phyloP scores from a whole-genome alignment of 1,139 yeast genomes.

The Taphrina betulina region DNA sequence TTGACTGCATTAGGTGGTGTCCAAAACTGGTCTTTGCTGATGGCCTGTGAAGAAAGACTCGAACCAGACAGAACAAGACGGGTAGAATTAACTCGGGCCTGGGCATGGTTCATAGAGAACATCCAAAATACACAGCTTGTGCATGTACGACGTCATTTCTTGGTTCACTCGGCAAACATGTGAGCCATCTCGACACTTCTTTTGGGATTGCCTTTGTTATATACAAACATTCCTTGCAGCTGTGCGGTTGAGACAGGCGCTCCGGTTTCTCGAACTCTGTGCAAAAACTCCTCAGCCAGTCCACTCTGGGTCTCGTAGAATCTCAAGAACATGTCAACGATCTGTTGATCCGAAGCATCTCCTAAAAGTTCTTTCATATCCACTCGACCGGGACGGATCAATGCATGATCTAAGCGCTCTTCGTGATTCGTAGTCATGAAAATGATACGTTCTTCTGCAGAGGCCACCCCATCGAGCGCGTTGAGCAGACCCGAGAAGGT shows the following conservation, averaged over 20 bases:
- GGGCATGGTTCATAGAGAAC: no score
- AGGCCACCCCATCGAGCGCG: constrained; percentile 97
- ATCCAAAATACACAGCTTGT: no score
- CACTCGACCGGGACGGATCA: constrained; percentile 89
- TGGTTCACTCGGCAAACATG: constrained; percentile 10
- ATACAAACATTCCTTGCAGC: constrained; percentile 90
- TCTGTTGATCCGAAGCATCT: constrained; percentile 81
- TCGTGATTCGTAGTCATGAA: constrained; percentile 99
- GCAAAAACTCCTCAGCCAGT: constrained; percentile 63
- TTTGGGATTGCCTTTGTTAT: constrained; percentile 79
- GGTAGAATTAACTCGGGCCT: no score
- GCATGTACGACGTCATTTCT: no score
- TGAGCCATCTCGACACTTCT: constrained; percentile 64
- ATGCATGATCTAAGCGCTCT: constrained; percentile 72
- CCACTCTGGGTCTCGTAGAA: constrained; percentile 66
- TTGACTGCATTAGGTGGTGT: no score
- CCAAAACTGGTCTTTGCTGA: no score
- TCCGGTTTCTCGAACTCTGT: constrained; percentile 52
- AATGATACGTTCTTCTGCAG: constrained; percentile 93
- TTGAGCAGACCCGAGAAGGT: constrained; percentile 92
- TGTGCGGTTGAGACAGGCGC: constrained; percentile 85
- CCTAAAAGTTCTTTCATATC: constrained; percentile 75
- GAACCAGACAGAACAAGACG: no score
- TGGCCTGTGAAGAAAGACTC: no score
- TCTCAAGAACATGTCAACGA: constrained; percentile 76